Evolutionary conservation across 805 yeast genomes (phyloP), one percentile per base, ranked within the genome.

Genomic region (Starmerella ratchasimensis): DNA sequence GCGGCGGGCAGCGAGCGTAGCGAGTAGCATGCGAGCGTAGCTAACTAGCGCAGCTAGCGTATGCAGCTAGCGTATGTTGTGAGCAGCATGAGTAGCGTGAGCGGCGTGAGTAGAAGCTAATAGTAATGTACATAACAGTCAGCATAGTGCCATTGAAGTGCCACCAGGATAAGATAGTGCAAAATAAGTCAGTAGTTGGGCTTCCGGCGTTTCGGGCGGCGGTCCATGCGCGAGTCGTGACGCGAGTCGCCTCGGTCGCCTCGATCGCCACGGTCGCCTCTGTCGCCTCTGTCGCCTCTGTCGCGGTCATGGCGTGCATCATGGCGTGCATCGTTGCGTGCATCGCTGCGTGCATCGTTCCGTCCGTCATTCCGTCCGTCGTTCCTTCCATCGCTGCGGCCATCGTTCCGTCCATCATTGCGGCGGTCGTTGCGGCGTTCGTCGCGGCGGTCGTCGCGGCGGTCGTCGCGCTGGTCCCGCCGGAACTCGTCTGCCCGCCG

Each of bases 1-100:
- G 15, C 8, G 15, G 28, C n/a, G n/a, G n/a, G n/a, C n/a, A n/a
- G n/a, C n/a, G n/a, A n/a, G n/a, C n/a, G n/a, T n/a, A n/a, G n/a
- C 58, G 77, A 80, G 43, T 65, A 76, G 40, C 79, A 75, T 48
- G 59, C 62, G 37, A 63, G 71, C n/a, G n/a, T n/a, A n/a, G n/a
- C n/a, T 53, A 67, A 67, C 44, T 50, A 47, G 28, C 61, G 56
- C 28, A 20, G 21, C 6, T 11, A 14, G 5, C 13, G 18, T 5
- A 10, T 16, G 15, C 19, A 34, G 21, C 15, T 9, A 19, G n/a
- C 27, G 24, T 28, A 24, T n/a, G n/a, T n/a, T n/a, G n/a, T n/a
- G n/a, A n/a, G n/a, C n/a, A n/a, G n/a, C n/a, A n/a, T n/a, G n/a
- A n/a, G n/a, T n/a, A n/a, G n/a, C n/a, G n/a, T n/a, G n/a, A n/a